These are phyloP conservation scores for Ophiostoma sp. DNA, from an alignment of 2,329 filamentous ascomycete genomes.

Conservation along the genomic window DNA sequence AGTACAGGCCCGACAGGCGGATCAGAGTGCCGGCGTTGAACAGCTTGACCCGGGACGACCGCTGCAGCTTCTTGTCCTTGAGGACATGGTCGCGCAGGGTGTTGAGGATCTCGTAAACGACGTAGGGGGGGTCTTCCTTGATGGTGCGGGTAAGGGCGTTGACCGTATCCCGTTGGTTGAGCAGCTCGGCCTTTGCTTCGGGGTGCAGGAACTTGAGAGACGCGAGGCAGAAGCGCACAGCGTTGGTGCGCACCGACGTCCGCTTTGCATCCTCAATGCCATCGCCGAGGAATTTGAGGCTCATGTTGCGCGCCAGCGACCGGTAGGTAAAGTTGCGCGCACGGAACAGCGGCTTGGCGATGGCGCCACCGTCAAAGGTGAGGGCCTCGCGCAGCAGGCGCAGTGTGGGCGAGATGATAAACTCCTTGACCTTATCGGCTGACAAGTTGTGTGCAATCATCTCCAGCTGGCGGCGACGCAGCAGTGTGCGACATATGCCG, in stretches of 20 bases:
- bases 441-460: constrained; percentile 74
- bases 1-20: constrained; percentile 67
- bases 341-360: constrained; percentile 72
- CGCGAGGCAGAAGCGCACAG: constrained; percentile 73
- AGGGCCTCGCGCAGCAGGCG: constrained; percentile 82
- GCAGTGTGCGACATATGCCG: constrained; percentile 71
- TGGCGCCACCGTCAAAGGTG: constrained; percentile 75
- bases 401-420: constrained; percentile 81
- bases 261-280: constrained; percentile 59
- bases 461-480: constrained; percentile 76
- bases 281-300: constrained; percentile 57
- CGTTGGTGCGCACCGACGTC: constrained; percentile 76
- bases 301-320: constrained; percentile 73
- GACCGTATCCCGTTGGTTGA: constrained; percentile 69
- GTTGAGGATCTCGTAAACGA: constrained; percentile 70
- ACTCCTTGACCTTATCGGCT: constrained; percentile 75
- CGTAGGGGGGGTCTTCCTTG: constrained; percentile 67
- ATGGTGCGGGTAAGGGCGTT: constrained; percentile 70
- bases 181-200: constrained; percentile 72
- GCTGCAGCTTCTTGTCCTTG: constrained; percentile 66
- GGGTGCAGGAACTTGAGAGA: constrained; percentile 73
- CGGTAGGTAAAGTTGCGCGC: constrained; percentile 74
- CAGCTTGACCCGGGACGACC: constrained; percentile 67
- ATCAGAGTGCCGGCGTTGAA: constrained; percentile 70
- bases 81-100: constrained; percentile 66